These are phyloP conservation scores for Peltaster fructicola DNA, from an alignment of 2,329 filamentous ascomycete species.

Conservation along the genomic window DNA sequence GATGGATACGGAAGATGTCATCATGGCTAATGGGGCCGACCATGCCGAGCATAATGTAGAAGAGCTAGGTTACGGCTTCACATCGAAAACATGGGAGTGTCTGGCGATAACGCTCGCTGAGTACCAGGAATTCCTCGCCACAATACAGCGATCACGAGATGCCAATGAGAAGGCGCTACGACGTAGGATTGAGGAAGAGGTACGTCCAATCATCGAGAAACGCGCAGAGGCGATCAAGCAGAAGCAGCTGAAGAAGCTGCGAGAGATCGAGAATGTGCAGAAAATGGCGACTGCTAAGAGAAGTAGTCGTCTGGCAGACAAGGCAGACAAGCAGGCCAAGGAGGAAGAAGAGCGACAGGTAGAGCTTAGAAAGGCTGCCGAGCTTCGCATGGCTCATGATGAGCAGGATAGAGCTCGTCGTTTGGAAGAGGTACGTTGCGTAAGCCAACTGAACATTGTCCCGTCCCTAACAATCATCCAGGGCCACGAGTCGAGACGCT, in stretches of 20 bases:
- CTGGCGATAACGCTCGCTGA: conserved; percentile 67
- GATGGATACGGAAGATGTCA: conserved; percentile 22
- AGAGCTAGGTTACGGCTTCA: conserved; percentile 37
- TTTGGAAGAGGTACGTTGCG: conserved; percentile 6
- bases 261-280: conserved; percentile 62
- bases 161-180: conserved; percentile 68
- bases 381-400: conserved; percentile 43
- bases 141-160: conserved; percentile 60
- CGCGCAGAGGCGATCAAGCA: conserved; percentile 50
- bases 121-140: conserved; percentile 52
- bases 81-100: conserved; percentile 77
- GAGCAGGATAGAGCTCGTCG: conserved; percentile 35
- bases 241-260: conserved; percentile 58
- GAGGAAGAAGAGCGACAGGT: conserved; percentile 56
- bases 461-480: conserved; percentile 18
- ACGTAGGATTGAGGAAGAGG: conserved; percentile 53
- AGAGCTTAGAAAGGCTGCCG: conserved; percentile 45
- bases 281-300: conserved; percentile 88
- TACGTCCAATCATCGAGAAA: conserved; percentile 71
- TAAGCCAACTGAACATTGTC: not conserved
- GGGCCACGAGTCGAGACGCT: conserved; percentile 61
- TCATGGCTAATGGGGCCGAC: conserved; percentile 14
- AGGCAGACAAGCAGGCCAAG: conserved; percentile 58
- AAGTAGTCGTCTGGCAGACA: conserved; percentile 73
- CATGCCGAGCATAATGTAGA: conserved; percentile 15